phyloP scores from a whole-genome alignment of 1,139 yeast genomes.

The Geotrichum candidum region DNA sequence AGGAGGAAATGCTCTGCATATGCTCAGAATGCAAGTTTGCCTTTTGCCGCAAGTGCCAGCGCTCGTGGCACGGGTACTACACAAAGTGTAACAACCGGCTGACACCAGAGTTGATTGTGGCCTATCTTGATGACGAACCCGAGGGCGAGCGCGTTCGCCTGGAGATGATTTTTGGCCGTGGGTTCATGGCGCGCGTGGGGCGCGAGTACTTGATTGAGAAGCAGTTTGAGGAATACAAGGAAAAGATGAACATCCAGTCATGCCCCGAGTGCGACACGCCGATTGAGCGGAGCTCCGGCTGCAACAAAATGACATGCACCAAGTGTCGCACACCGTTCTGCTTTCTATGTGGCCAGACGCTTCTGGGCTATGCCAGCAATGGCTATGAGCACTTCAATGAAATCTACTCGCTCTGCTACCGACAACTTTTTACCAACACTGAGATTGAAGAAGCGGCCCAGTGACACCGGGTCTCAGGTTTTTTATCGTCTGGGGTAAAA shows the following conservation, averaged over 20 bases:
- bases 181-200: constrained; percentile 41
- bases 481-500: no score
- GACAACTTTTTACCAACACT: constrained; percentile 50
- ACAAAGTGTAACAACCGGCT: constrained; percentile 44
- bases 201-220: constrained; percentile 46
- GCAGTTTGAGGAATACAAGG: constrained; percentile 44
- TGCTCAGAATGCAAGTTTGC: constrained; percentile 53
- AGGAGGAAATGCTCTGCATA: constrained; percentile 46
- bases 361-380: constrained; percentile 33
- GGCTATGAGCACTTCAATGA: constrained; percentile 54
- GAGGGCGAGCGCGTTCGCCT: constrained; percentile 36
- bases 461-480: background rate
- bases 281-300: constrained; percentile 59
- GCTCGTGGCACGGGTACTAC: constrained; percentile 61
- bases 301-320: constrained; percentile 60
- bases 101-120: constrained; percentile 41
- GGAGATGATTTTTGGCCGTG: constrained; percentile 48
- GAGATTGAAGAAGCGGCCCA: constrained; percentile 21
- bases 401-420: constrained; percentile 44
- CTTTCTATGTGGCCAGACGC: constrained; percentile 47
- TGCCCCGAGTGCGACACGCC: constrained; percentile 55
- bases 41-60: constrained; percentile 54
- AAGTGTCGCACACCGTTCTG: constrained; percentile 51
- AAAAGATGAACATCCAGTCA: constrained; percentile 39
- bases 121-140: constrained; percentile 36